A percentile compares a stretch with the other conserved stretches of the same genome.
These are phyloP conservation scores for Gastrodia elata DNA, from an alignment of 106 monocot genomes.

Conservation along the genomic window DNA sequence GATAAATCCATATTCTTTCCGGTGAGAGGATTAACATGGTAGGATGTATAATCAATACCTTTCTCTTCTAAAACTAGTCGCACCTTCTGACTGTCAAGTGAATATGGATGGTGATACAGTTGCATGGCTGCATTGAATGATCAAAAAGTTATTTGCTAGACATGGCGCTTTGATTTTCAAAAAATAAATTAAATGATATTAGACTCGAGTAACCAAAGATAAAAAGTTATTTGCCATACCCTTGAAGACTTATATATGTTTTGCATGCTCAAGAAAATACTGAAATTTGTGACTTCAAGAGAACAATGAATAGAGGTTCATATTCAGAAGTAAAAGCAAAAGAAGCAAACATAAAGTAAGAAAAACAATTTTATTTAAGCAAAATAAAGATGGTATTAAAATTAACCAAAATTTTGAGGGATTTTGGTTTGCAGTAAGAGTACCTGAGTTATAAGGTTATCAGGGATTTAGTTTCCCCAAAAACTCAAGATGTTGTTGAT, in stretches of 20 bases:
- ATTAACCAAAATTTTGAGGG: too few species aligned
- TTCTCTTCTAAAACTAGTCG: constrained; percentile 90
- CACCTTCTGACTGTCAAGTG: constrained; percentile 92
- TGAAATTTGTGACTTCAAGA: not conserved
- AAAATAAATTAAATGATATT: not conserved
- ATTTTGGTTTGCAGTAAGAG: too few species aligned
- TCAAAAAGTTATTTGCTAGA: not conserved
- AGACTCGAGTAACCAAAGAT: not conserved
- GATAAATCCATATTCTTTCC: constrained; percentile 81
- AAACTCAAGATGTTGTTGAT: too few species aligned
- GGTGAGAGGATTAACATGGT: constrained; percentile 86
- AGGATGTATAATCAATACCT: constrained; percentile 90
- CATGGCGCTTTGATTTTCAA: not conserved
- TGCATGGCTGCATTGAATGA: constrained; percentile 54
- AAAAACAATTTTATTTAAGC: not conserved
- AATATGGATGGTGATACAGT: constrained; percentile 94
- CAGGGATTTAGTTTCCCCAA: too few species aligned
- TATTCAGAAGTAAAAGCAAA: not conserved
- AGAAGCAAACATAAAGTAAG: not conserved
- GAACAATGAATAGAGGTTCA: not conserved
- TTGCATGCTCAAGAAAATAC: not conserved
- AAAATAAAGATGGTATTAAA: not conserved
- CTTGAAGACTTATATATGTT: not conserved
- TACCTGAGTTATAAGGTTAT: too few species aligned
- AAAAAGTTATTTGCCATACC: not conserved